phyloP scores from a whole-genome alignment of 2,329 filamentous ascomycete species.

The Leptographium radiaticola region DNA sequence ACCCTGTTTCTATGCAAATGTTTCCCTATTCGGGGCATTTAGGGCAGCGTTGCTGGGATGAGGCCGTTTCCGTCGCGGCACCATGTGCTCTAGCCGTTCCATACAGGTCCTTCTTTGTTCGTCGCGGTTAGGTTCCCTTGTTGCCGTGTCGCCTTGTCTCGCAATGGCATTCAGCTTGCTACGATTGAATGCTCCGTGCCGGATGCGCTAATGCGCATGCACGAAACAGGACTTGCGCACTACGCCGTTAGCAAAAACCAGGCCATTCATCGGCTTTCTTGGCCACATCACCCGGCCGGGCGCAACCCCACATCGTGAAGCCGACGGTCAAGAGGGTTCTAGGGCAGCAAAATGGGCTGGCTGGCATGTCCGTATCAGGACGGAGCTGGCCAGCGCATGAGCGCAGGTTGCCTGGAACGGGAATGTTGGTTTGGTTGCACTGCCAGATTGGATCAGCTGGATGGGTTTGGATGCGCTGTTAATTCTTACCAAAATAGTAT shows the following conservation, averaged over 20 bases:
- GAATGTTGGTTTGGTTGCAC: too few relatives aligned
- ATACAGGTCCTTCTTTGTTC: not conserved
- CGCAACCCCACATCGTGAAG: too few relatives aligned
- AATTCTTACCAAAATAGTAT: too few relatives aligned
- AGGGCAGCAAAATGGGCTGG: too few relatives aligned
- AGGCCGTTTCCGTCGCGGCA: not conserved
- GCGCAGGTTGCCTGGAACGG: too few relatives aligned
- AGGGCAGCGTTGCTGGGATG: not conserved
- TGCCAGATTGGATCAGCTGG: too few relatives aligned
- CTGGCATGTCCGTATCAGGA: too few relatives aligned
- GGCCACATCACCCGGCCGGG: not conserved
- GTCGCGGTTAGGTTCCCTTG: not conserved
- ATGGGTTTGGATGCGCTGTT: too few relatives aligned
- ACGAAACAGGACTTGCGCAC: slow-evolving; percentile 1
- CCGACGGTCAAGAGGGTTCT: too few relatives aligned
- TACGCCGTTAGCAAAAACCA: not conserved
- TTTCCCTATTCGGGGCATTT: not conserved
- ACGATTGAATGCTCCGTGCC: not conserved
- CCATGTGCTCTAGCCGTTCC: not conserved
- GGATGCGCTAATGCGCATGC: slow-evolving; percentile 4
- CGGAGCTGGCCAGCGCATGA: too few relatives aligned
- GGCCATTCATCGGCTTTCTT: not conserved
- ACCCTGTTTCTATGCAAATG: not conserved
- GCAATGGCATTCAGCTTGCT: not conserved
- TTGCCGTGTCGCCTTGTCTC: not conserved